Evolutionary conservation across 352 stramenopile genomes (phyloP).

Genomic region (Plasmopara halstedii): DNA sequence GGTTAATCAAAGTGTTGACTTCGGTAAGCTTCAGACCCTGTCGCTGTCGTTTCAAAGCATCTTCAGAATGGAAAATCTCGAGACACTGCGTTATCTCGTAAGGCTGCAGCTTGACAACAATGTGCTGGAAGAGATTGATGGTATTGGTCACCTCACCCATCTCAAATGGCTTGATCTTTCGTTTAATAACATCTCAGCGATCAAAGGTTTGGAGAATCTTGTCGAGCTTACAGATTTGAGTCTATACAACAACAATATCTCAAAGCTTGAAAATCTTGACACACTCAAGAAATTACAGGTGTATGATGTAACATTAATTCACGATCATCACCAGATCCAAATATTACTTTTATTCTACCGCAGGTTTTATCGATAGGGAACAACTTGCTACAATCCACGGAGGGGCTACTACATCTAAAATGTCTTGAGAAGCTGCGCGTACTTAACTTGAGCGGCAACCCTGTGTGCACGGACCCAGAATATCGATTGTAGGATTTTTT

Average conservation of each 20-base stretch:
- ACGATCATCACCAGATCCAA: neutral
- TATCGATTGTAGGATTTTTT: slow-evolving; percentile 67
- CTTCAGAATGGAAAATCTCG: slow-evolving; percentile 91
- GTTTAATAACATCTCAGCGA: slow-evolving; percentile 92
- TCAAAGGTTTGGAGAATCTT: slow-evolving; percentile 88
- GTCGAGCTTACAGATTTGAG: slow-evolving; percentile 87
- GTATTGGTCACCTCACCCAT: slow-evolving; percentile 76
- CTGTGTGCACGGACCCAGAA: slow-evolving; percentile 86
- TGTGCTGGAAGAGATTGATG: slow-evolving; percentile 87
- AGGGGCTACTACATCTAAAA: slow-evolving; percentile 70
- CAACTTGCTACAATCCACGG: slow-evolving; percentile 79
- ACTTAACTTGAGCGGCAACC: slow-evolving; percentile 90
- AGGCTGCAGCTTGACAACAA: slow-evolving; percentile 95
- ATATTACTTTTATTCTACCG: neutral
- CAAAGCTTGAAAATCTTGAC: slow-evolving; percentile 88
- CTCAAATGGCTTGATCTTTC: slow-evolving; percentile 91
- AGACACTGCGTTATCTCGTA: slow-evolving; percentile 82
- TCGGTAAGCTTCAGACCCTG: slow-evolving; percentile 66
- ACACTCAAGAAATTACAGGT: slow-evolving; percentile 82
- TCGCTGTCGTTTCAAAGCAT: slow-evolving; percentile 91
- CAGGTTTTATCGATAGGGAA: slow-evolving; percentile 89
- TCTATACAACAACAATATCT: slow-evolving; percentile 92
- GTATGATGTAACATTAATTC: neutral
- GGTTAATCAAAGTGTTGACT: slow-evolving; percentile 53
- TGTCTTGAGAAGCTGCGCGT: slow-evolving; percentile 84